These are phyloP conservation scores for Aspergillus sp. DNA, from an alignment of 2,329 filamentous ascomycete species.

Conservation along the genomic window DNA sequence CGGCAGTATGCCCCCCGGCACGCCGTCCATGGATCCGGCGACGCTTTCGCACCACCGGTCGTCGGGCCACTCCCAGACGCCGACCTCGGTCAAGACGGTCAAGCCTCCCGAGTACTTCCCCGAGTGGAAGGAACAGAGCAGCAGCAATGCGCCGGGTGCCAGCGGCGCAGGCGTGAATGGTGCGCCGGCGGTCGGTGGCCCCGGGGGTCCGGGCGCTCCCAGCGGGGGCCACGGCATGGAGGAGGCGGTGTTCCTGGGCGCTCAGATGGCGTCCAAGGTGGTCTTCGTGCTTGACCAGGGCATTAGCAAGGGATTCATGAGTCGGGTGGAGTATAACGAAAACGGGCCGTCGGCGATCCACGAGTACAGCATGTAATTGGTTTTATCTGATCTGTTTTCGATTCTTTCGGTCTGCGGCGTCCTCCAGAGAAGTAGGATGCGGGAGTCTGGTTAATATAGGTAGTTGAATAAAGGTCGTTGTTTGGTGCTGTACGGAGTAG, in stretches of 20 bases:
- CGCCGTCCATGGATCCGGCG: constrained; percentile 34
- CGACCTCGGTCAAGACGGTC: constrained; percentile 77
- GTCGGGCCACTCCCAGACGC: constrained; percentile 69
- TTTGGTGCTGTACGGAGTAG: too few relatives aligned
- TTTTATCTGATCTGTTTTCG: constrained; percentile 9
- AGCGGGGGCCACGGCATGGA: constrained; percentile 57
- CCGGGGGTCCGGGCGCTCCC: constrained; percentile 22
- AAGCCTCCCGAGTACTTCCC: constrained; percentile 80
- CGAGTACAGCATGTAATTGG: constrained; percentile 46
- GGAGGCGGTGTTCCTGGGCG: constrained; percentile 82
- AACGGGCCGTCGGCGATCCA: constrained; percentile 64
- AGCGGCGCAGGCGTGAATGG: constrained; percentile 19
- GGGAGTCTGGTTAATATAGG: background rate
- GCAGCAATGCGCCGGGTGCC: constrained; percentile 33
- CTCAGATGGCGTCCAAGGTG: constrained; percentile 79
- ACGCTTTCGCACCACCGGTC: constrained; percentile 51
- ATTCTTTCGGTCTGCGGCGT: background rate
- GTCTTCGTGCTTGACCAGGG: constrained; percentile 69
- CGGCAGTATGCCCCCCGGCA: constrained; percentile 34
- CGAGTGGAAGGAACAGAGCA: constrained; percentile 77
- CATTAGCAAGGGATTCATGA: constrained; percentile 67
- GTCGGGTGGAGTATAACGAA: constrained; percentile 66
- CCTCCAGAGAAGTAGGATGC: background rate
- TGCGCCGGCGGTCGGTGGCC: constrained; percentile 41
- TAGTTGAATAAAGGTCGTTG: too few relatives aligned